phyloP scores from a whole-genome alignment of 192 early-diverging fungal genomes.

The Rhizoclosmatium sp. region DNA sequence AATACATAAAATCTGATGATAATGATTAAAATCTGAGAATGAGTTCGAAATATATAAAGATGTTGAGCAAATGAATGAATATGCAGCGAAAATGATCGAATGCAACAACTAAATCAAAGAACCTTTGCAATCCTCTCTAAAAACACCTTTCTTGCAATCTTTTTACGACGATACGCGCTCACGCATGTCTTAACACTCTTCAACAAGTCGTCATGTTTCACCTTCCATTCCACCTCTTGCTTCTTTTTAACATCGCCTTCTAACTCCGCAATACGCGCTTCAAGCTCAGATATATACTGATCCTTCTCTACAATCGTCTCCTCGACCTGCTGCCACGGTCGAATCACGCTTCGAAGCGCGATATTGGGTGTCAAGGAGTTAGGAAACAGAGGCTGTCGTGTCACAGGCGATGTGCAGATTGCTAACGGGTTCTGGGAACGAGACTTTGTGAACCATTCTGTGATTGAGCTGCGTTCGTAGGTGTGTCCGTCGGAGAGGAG shows the following conservation, averaged over 20 bases:
- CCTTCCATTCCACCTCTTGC: not conserved
- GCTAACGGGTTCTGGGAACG: not conserved
- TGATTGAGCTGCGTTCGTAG: not conserved
- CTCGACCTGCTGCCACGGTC: not conserved
- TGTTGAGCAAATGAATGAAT: too few relatives aligned
- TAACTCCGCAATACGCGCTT: not conserved
- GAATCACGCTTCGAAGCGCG: not conserved
- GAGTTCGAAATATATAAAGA: too few relatives aligned
- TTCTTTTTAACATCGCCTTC: not conserved
- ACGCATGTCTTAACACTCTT: not conserved
- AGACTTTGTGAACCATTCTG: not conserved
- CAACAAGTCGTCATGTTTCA: not conserved
- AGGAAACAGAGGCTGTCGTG: not conserved
- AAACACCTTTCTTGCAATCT: constrained; percentile 3
- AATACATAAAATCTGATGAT: not conserved
- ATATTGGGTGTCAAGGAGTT: not conserved
- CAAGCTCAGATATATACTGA: not conserved
- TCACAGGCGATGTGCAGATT: not conserved
- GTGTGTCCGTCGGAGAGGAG: not conserved
- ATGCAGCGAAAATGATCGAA: too few relatives aligned
- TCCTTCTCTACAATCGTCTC: not conserved
- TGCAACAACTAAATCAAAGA: not conserved
- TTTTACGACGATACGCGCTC: not conserved
- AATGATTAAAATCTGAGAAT: not conserved
- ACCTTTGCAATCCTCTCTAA: not conserved